phyloP scores from a whole-genome alignment of 192 early-diverging fungal genomes.

The Mortierella alpina region DNA sequence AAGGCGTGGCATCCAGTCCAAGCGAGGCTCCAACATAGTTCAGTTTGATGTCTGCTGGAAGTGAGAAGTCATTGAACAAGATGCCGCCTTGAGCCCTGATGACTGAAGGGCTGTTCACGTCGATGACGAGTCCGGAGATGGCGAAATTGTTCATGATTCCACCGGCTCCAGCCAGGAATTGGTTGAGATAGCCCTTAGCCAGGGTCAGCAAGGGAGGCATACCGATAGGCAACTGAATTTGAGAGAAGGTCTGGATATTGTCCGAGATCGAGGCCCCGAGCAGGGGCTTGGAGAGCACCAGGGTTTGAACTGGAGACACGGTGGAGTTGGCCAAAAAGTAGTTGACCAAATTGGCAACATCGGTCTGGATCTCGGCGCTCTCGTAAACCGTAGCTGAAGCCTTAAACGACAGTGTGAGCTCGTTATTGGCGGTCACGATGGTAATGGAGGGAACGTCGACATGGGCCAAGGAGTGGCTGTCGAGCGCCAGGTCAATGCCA shows the following conservation, averaged over 20 bases:
- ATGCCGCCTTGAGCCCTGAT: conserved; percentile 42
- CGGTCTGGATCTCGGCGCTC: conserved; percentile 33
- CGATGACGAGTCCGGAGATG: conserved; percentile 35
- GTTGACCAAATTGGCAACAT: conserved; percentile 44
- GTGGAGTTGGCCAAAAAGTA: conserved; percentile 46
- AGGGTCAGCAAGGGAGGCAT: conserved; percentile 18
- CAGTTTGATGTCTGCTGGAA: conserved; percentile 47
- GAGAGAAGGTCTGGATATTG: conserved; percentile 42
- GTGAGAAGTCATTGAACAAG: conserved; percentile 26
- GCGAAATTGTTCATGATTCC: conserved; percentile 35
- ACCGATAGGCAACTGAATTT: conserved; percentile 28
- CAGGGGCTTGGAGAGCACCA: conserved; percentile 40
- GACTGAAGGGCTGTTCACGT: conserved; percentile 50
- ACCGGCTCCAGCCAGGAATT: conserved; percentile 37
- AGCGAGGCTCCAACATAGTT: conserved; percentile 42
- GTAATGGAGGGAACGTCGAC: conserved; percentile 50
- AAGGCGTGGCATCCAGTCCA: conserved; percentile 33
- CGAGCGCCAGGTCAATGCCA: conserved; percentile 48
- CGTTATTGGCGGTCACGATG: conserved; percentile 43
- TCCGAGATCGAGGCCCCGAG: conserved; percentile 39
- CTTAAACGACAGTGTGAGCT: conserved; percentile 40
- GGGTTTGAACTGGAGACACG: conserved; percentile 26
- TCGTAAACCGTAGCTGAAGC: conserved; percentile 40
- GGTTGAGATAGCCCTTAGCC: conserved; percentile 19
- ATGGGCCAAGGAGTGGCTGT: conserved; percentile 30